These are phyloP conservation scores for Hebeloma cylindrosporum DNA, from an alignment of 768 basidiomycete genomes.

Conservation along the genomic window DNA sequence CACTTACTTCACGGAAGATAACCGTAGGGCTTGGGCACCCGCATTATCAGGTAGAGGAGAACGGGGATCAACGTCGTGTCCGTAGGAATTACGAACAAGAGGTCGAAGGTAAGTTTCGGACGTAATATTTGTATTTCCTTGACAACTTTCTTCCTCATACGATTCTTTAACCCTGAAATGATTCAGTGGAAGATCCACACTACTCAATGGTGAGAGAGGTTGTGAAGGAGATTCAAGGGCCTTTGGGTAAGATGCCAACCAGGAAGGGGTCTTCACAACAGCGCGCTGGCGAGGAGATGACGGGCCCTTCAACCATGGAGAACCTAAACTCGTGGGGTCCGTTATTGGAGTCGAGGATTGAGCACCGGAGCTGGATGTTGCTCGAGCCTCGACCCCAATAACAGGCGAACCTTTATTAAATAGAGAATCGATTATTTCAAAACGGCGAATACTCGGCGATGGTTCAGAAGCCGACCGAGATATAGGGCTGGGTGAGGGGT, in stretches of 20 bases:
- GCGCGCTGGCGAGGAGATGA: slow-evolving; percentile 15
- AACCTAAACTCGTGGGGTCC: background rate
- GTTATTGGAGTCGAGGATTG: slow-evolving; percentile 14
- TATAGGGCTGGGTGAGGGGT: slow-evolving; percentile 1
- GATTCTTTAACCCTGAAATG: slow-evolving; percentile 9
- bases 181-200: slow-evolving; percentile 10
- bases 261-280: slow-evolving; percentile 31
- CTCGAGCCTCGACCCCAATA: slow-evolving; percentile 15
- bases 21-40: slow-evolving; percentile 15
- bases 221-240: slow-evolving; percentile 9
- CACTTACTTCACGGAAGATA: slow-evolving; percentile 14
- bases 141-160: background rate
- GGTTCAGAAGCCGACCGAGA: slow-evolving; percentile 19
- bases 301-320: background rate
- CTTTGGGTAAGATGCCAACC: slow-evolving; percentile 28
- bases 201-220: slow-evolving; percentile 15
- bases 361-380: slow-evolving; percentile 15
- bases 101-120: background rate
- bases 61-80: slow-evolving; percentile 19
- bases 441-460: slow-evolving; percentile 12
- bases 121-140: background rate
- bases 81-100: background rate
- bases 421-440: slow-evolving; percentile 16
- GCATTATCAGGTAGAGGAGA: slow-evolving; percentile 19
- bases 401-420: slow-evolving; percentile 6